These are phyloP conservation scores for Porpolomopsis calyptriformis DNA, from an alignment of 768 basidiomycete genomes.

Conservation along the genomic window DNA sequence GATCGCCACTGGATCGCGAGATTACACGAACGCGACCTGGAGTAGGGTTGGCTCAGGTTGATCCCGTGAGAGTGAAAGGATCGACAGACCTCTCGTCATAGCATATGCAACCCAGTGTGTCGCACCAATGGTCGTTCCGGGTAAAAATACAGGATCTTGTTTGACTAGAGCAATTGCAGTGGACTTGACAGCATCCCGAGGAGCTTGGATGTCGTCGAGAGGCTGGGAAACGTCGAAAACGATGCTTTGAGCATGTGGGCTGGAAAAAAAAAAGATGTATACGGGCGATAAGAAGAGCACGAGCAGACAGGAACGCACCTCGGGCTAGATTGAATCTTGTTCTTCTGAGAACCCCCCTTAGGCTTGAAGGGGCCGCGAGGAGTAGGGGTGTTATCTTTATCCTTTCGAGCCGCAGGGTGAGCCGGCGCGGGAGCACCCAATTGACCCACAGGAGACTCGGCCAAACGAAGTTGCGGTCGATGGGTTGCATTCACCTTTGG, in stretches of 20 bases:
- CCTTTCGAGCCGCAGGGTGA: slow-evolving; percentile 29
- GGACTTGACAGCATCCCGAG: slow-evolving; percentile 71
- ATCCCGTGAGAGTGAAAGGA: not conserved
- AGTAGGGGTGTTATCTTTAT: slow-evolving; percentile 64
- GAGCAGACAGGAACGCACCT: slow-evolving; percentile 28
- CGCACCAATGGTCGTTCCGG: slow-evolving; percentile 81
- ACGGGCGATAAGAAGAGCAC: not conserved
- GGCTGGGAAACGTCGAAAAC: slow-evolving; percentile 66
- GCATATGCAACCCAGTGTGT: slow-evolving; percentile 91
- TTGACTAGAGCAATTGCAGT: slow-evolving; percentile 84
- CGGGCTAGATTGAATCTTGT: slow-evolving; percentile 45
- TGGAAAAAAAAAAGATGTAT: slow-evolving; percentile 18
- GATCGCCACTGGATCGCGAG: slow-evolving; percentile 78
- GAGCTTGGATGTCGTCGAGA: slow-evolving; percentile 66
- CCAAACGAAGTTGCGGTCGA: slow-evolving; percentile 38
- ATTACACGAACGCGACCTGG: slow-evolving; percentile 78
- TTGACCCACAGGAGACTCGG: slow-evolving; percentile 42
- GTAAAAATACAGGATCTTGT: slow-evolving; percentile 75
- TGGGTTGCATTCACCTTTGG: slow-evolving; percentile 45
- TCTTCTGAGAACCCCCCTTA: slow-evolving; percentile 26
- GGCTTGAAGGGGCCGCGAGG: slow-evolving; percentile 34
- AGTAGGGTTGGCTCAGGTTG: not conserved
- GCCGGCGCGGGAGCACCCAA: slow-evolving; percentile 20
- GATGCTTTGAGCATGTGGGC: slow-evolving; percentile 56
- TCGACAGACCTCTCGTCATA: slow-evolving; percentile 62